Evolutionary conservation across 176 grass and related monocot species (phyloP).

Genomic region (Paspalum notatum): DNA sequence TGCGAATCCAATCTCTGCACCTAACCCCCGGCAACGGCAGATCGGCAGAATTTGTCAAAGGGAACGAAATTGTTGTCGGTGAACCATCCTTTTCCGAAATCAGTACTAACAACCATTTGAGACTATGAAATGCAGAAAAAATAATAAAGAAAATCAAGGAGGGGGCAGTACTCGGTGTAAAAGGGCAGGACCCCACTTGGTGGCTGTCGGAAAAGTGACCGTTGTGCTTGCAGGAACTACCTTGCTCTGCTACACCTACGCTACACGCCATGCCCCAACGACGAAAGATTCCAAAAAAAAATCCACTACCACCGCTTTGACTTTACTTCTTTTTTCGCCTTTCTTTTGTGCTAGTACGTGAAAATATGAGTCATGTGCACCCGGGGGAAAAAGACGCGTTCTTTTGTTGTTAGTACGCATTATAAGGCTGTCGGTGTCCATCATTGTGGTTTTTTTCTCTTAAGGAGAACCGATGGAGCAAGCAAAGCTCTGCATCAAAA

Average conservation of each 20-base stretch:
- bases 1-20: conserved; percentile 20
- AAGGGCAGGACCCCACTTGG: background rate
- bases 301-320: conserved; percentile 16
- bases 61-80: conserved; percentile 16
- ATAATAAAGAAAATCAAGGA: background rate
- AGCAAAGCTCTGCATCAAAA: background rate
- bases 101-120: conserved; percentile 13
- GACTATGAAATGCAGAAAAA: background rate
- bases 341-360: background rate
- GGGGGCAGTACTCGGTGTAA: background rate
- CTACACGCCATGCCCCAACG: background rate
- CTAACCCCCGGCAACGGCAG: background rate
- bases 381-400: background rate
- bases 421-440: conserved; percentile 7
- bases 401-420: conserved; percentile 7
- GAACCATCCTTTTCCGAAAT: conserved; percentile 42
- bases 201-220: conserved; percentile 36
- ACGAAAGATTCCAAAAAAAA: conserved; percentile 25
- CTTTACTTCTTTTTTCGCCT: background rate
- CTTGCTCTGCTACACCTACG: background rate
- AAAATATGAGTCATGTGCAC: conserved; percentile 32
- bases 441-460: background rate
- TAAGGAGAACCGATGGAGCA: background rate
- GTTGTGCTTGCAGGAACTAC: conserved; percentile 37
- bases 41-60: conserved; percentile 5